Base-by-base conservation (phyloP, 176 grass and related monocot genomes). In the Typha latifolia region DNA sequence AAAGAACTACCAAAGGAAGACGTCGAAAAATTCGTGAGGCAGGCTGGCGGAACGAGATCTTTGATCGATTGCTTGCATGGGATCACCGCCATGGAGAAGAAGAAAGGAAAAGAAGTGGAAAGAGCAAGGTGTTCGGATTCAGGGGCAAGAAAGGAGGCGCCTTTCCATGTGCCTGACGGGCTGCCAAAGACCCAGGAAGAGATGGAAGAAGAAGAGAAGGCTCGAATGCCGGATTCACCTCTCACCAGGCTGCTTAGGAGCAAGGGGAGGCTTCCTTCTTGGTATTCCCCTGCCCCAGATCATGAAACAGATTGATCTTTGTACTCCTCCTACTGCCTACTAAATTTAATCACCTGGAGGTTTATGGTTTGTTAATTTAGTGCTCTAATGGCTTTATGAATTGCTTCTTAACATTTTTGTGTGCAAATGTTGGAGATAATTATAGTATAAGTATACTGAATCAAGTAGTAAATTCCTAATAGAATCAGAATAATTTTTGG, bases 131-230 rank as follows among this genome's bases (percentile, higher is more conserved):
- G 69, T n/a, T 22, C n/a, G 1, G 55, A 15, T 21, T 49, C 79
- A 59, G 59, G 65, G 20, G 18, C 18, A 14, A 74, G 71, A 68
- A 62, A 68, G 32, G 47, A 31, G 20, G 72, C 51, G 10, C 82
- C 77, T 49, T 91, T 72, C 69, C 92, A 80, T 0, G 59, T 96
- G 12, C 88, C 88, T 3, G 92, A 91, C 2, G 84, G 84, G 32
- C 48, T 96, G 24, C 84, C 87, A 1, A 87, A 90, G 66, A 85
- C 87, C 0, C 64, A 69, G 12, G 74, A 96, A 72, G 93, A 96
- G 56, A 76, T 96, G 0, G 78, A 84, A 0, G 88, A 96, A 51
- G 88, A 89, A 70, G 82, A 84, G 21, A 73, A 78, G 31, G 85
- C 74, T 4, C 62, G 77, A 51, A 86, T 97, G 93, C 88, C 85